Evolutionary conservation across 73 alveolate species (phyloP), one percentile per base, ranked within the genome.

Genomic region (Paramecium octaurelia): DNA sequence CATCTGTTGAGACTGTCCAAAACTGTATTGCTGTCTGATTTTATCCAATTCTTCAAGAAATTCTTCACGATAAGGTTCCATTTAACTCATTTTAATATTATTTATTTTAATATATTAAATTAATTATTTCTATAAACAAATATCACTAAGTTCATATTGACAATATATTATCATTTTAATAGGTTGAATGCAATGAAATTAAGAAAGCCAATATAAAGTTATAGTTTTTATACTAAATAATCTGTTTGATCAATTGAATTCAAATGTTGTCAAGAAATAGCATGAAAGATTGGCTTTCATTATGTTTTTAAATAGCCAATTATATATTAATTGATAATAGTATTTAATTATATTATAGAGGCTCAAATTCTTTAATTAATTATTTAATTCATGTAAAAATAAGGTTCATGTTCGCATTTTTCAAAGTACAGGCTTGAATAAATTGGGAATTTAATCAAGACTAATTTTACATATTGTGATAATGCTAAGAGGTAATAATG

Each of bases 11-110:
- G 46, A 24, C 10, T 80, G 14, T 18, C 57, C 70, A 21, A 14
- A 24, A 80, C 42, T 44, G 12, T 42, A 80, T 24, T 48, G 8
- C 21, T 80, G 34, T 48, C 57, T 80, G 18, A 44, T 31, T 80
- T 80, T 44, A 24, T 80, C 91, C 46, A 80, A 44, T 48, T 80
- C 91, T 23, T 80, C 91, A 23, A 80, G 75, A 46, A 80, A 80
- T 46, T 80, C 91, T 46, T 80, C 46, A n/a, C 73, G 48, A 46
- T 80, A 80, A 18, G 46, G 64, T 46, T 80, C 91, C 73, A 80
- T 43, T 46, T 43, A 34, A 73, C 87, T 73, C 87, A 73, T 73
- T 35, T 35, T 40, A 35, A 73, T 3, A 34, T 71, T 35, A 71
- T 54, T n/a, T 54, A 54, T 54, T 4, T 54, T 54, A 54, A 54